Evolutionary conservation across 805 yeast species (phyloP).

Genomic region (Metschnikowia lunata): DNA sequence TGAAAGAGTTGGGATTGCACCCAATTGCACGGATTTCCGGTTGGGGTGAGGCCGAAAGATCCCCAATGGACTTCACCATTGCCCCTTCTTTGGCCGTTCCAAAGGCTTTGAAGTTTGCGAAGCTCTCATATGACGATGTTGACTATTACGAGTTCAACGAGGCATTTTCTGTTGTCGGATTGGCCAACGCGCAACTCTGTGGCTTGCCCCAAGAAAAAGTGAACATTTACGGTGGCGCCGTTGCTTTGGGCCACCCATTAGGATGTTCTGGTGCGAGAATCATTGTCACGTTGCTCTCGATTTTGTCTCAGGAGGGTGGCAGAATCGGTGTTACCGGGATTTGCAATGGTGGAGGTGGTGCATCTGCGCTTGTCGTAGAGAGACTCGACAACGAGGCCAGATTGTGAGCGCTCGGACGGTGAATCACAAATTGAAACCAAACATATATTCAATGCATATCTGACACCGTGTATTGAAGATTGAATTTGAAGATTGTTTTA

Average conservation of each 20-base stretch:
- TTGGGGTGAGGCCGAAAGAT: conserved; percentile 98
- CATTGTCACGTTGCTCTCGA: conserved; percentile 78
- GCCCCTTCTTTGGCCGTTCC: conserved; percentile 95
- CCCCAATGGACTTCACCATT: conserved; percentile 92
- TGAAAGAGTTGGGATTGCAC: conserved; percentile 77
- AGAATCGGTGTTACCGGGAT: conserved; percentile 92
- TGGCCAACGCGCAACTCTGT: conserved; percentile 77
- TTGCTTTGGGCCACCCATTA: conserved; percentile 91
- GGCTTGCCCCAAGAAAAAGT: conserved; percentile 61
- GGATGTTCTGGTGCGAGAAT: conserved; percentile 97
- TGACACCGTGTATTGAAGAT: not conserved
- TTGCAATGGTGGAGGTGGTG: conserved; percentile 99
- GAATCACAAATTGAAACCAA: not conserved
- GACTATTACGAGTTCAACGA: conserved; percentile 96
- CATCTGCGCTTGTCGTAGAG: conserved; percentile 87
- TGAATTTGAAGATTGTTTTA: not conserved
- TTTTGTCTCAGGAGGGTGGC: conserved; percentile 72
- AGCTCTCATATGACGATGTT: conserved; percentile 57
- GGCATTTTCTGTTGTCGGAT: conserved; percentile 95
- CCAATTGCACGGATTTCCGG: conserved; percentile 88
- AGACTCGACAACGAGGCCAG: conserved; percentile 40
- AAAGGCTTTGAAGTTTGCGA: conserved; percentile 89
- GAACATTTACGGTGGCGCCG: conserved; percentile 94
- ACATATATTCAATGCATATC: not conserved
- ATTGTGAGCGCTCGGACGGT: conserved; percentile 21